phyloP scores from a whole-genome alignment of 225 moss, liverwort and hornwort species.

The Lunularia cruciata region DNA sequence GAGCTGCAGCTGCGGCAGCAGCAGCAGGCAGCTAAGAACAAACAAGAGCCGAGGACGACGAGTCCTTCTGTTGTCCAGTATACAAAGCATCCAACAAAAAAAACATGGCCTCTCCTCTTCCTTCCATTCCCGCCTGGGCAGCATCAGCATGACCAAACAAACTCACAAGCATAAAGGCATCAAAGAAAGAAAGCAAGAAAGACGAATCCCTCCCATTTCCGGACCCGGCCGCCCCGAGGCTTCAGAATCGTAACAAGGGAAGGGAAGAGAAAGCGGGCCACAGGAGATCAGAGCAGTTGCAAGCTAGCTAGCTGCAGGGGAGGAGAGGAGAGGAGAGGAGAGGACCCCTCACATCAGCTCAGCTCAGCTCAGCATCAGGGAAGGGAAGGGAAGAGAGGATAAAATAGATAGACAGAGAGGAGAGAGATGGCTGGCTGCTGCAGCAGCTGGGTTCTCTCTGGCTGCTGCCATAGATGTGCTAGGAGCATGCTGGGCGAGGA shows the following conservation, averaged over 20 bases:
- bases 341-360: neutral
- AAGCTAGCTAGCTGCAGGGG: too few relatives aligned
- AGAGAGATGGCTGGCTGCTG: neutral
- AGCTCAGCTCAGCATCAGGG: neutral
- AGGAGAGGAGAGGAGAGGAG: neutral
- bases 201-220: neutral
- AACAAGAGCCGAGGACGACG: neutral
- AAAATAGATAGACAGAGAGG: neutral
- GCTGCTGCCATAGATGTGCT: neutral
- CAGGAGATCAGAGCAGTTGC: conserved; percentile 1
- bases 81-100: neutral
- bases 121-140: neutral
- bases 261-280: neutral
- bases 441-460: neutral
- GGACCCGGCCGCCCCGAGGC: too few relatives aligned
- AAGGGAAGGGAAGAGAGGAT: neutral
- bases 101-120: neutral
- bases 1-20: conserved; percentile 1
- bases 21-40: conserved; percentile 9
- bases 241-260: too few relatives aligned
- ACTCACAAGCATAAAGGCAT: neutral
- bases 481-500: neutral
- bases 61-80: neutral
- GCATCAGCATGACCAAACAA: neutral
- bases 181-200: neutral